Percentiles rank a stretch among this genome's conserved stretches.
Evolutionary conservation across 345 rosid species (phyloP).

Genomic region (Mallotus nudiflorus): DNA sequence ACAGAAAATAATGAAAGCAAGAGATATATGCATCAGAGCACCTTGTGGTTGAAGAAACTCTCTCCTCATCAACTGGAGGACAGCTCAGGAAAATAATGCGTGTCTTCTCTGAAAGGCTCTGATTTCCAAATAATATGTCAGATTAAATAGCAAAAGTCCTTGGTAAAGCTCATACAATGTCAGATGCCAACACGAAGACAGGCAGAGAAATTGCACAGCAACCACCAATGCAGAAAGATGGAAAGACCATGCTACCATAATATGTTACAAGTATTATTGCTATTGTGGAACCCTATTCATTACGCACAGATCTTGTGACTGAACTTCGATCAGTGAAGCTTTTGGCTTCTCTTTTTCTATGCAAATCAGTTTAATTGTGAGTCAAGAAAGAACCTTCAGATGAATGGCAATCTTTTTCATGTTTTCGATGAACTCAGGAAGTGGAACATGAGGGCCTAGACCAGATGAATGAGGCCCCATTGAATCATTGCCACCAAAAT

Average conservation of each 20-base stretch:
- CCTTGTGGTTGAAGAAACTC: slow-evolving; percentile 63
- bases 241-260: not conserved
- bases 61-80: slow-evolving; percentile 90
- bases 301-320: not conserved
- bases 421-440: slow-evolving; percentile 71
- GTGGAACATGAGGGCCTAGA: slow-evolving; percentile 92
- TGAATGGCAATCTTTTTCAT: slow-evolving; percentile 76
- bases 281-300: not conserved
- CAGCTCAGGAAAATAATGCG: slow-evolving; percentile 70
- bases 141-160: slow-evolving; percentile 13
- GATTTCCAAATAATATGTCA: slow-evolving; percentile 20
- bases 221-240: not conserved
- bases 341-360: not conserved
- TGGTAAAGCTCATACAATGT: not conserved
- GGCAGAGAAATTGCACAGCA: not conserved
- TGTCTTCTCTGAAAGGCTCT: slow-evolving; percentile 73
- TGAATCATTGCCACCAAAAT: slow-evolving; percentile 97
- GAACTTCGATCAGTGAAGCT: not conserved
- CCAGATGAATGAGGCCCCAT: slow-evolving; percentile 95
- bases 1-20: slow-evolving; percentile 3
- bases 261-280: not conserved
- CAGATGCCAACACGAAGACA: not conserved
- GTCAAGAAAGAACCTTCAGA: slow-evolving; percentile 57
- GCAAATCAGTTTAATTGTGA: not conserved
- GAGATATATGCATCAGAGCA: slow-evolving; percentile 20